Base-by-base conservation (phyloP, 371 early-diverging fungal species). In the Dinochytrium kinnereticum region DNA sequence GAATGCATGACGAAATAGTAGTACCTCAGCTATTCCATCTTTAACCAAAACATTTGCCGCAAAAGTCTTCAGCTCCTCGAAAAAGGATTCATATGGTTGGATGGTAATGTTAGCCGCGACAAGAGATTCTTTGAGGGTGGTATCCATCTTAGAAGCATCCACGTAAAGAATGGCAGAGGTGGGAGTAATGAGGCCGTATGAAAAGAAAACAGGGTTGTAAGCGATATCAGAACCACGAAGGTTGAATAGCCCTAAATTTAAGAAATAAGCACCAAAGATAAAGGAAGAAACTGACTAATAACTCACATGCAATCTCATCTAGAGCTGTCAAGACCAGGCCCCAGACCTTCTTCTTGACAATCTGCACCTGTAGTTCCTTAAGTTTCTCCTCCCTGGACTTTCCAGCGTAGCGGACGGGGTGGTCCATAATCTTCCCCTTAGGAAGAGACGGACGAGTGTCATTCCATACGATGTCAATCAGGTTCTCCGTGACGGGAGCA, bases 151-250 rank as follows among this genome's bases (percentile, higher is more conserved):
- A 21, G 80, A 80, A 2, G 87, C 82, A 72, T 97, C 90, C 7
- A 96, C 87, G 78, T 94, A 99, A 0, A 99, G 87, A 49, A 85
- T 84, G 38, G 86, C 89, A 5, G 86, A 82, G 40, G 86, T 81
- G 59, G 80, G 75, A 17, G 96, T 92, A 36, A 99, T 82, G 26
- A 94, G 71, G 3, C 94, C 89, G 80, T 39, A 61, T 21, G 65
- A 40, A 80, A 95, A 98, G 83, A 99, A 99, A 10, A 99, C 96
- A 0, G 99, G 98, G 82, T 98, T 99, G 86, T 93, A 99, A 36
- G 88, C 86, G 64, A 99, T 94, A 81, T 99, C 99, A 7, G 89
- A 91, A n/a, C 99, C 99, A 73, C 99, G 91, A 74, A 99, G 84
- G 80, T 99, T 99, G 79, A 97, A 94, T 61, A 99, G 83, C 99